Percentiles rank a stretch among this genome's conserved stretches.
Conservation (phyloP, 352 stramenopile species). For the Blastocystis sp. region DNA sequence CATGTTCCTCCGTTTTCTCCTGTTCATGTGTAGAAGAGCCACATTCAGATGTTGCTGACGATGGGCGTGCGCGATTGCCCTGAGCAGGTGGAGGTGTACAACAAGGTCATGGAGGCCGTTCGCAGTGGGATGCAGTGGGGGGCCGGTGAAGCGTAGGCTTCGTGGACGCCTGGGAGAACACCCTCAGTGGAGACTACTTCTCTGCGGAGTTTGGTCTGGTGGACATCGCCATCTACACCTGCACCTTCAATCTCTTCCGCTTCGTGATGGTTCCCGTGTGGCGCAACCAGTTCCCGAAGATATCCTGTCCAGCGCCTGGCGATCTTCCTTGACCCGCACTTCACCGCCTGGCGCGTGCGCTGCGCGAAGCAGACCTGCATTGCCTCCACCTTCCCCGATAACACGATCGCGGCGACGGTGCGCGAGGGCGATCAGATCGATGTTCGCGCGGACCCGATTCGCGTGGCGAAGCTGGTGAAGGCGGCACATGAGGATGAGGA, state of each 20-base stretch:
- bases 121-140: background rate
- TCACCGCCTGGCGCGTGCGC: slow-evolving; percentile 17
- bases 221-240: slow-evolving; percentile 40
- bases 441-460: background rate
- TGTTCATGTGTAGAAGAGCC: slow-evolving; percentile 43
- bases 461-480: slow-evolving; percentile 7
- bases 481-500: background rate
- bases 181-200: slow-evolving; percentile 11
- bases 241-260: slow-evolving; percentile 56
- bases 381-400: background rate
- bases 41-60: slow-evolving; percentile 56
- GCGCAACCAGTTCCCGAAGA: slow-evolving; percentile 34
- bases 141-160: slow-evolving; percentile 7
- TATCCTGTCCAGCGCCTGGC: background rate
- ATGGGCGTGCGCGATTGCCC: slow-evolving; percentile 62
- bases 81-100: slow-evolving; percentile 61
- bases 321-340: background rate
- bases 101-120: slow-evolving; percentile 12
- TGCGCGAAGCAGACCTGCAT: slow-evolving; percentile 27
- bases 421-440: slow-evolving; percentile 59
- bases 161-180: slow-evolving; percentile 44
- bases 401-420: background rate
- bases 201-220: slow-evolving; percentile 16
- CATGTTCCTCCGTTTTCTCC: background rate
- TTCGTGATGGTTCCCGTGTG: slow-evolving; percentile 44